Percentiles rank a stretch among this genome's conserved stretches.
These are phyloP conservation scores for Exophiala oligosperma DNA, from an alignment of 2,329 filamentous ascomycete species.

Conservation along the genomic window DNA sequence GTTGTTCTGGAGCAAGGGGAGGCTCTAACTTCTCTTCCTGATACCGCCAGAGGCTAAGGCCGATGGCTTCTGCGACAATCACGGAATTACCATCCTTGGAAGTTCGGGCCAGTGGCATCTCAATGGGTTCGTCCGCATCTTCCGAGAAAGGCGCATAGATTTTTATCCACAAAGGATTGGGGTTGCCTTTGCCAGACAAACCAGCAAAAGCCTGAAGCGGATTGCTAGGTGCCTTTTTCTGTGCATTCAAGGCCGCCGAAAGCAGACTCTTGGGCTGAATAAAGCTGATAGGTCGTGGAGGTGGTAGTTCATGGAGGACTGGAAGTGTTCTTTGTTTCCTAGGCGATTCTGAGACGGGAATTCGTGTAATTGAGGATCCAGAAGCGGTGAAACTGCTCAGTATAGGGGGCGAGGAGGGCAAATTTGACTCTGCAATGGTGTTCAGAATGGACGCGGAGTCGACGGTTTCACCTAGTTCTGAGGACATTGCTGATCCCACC, in stretches of 20 bases:
- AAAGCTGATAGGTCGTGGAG: constrained; percentile 62
- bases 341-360: constrained; percentile 46
- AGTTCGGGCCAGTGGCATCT: constrained; percentile 57
- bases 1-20: constrained; percentile 50
- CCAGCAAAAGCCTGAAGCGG: constrained; percentile 62
- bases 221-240: constrained; percentile 58
- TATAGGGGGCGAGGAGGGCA: constrained; percentile 48
- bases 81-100: constrained; percentile 56
- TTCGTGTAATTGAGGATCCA: constrained; percentile 3
- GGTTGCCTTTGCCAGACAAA: constrained; percentile 61
- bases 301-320: constrained; percentile 58
- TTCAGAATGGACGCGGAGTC: constrained; percentile 60
- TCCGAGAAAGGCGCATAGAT: constrained; percentile 62
- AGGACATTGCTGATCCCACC: constrained; percentile 51
- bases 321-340: constrained; percentile 49
- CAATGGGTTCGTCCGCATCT: constrained; percentile 56
- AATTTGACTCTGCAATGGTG: constrained; percentile 48
- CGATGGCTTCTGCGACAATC: constrained; percentile 64
- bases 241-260: constrained; percentile 58
- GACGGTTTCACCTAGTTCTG: constrained; percentile 55
- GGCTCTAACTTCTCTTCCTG: constrained; percentile 59
- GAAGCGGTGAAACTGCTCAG: constrained; percentile 35
- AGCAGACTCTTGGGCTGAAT: constrained; percentile 58
- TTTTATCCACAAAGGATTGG: constrained; percentile 62
- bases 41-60: constrained; percentile 62